Conservation (phyloP, 164 flowering plant species). For the Litsea cubeba region DNA sequence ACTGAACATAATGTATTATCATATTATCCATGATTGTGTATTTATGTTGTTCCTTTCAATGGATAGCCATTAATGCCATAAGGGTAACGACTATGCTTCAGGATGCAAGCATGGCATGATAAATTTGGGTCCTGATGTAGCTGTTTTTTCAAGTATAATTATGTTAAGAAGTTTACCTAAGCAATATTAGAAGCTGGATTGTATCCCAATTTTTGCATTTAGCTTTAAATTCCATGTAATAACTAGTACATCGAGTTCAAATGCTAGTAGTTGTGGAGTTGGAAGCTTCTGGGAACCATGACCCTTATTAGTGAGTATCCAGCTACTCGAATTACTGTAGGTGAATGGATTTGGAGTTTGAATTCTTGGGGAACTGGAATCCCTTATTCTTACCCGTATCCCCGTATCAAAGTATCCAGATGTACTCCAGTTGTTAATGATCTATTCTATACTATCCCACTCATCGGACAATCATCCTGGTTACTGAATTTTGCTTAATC, state of each 20-base stretch:
- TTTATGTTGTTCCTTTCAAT: background rate
- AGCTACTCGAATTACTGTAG: background rate
- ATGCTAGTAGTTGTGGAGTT: background rate
- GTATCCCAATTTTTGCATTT: background rate
- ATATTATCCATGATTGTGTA: background rate
- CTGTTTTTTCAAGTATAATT: background rate
- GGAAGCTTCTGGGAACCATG: background rate
- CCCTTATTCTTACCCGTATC: background rate
- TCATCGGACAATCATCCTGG: background rate
- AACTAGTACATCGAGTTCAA: background rate
- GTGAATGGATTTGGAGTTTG: background rate
- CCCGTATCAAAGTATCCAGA: background rate
- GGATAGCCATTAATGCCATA: background rate
- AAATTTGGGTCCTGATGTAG: background rate
- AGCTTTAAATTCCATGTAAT: background rate
- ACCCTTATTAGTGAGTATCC: too few species aligned
- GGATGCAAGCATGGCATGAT: background rate
- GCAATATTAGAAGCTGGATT: background rate
- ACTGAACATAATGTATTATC: background rate
- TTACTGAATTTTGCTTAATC: background rate
- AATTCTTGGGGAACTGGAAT: background rate
- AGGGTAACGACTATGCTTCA: background rate
- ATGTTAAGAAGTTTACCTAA: background rate
- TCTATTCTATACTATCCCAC: background rate
- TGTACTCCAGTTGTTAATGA: background rate